phyloP scores from a whole-genome alignment of 2,329 filamentous ascomycete genomes.

The Pseudogymnoascus sp. region DNA sequence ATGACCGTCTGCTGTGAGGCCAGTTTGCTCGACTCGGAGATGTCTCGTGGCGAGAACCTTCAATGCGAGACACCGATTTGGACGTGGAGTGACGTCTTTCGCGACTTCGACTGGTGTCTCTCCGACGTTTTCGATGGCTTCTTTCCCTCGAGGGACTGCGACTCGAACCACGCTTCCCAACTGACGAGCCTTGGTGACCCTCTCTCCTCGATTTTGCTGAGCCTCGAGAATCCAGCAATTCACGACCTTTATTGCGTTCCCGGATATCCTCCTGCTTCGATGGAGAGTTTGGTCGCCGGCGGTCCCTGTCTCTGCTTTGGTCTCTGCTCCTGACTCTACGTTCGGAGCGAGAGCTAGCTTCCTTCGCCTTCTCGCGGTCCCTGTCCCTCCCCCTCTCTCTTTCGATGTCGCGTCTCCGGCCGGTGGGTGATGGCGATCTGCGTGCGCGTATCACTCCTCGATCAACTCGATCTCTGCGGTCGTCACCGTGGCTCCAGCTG shows the following conservation, averaged over 20 bases:
- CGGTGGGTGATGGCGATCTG: conserved; percentile 29
- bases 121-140: conserved; percentile 26
- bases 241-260: conserved; percentile 28
- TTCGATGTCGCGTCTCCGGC: conserved; percentile 28
- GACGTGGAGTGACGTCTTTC: conserved; percentile 18
- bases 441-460: conserved; percentile 28
- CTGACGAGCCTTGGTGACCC: conserved; percentile 24
- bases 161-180: conserved; percentile 27
- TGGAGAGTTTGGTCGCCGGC: conserved; percentile 23
- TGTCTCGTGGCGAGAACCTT: conserved; percentile 21
- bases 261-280: conserved; percentile 25
- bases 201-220: conserved; percentile 25
- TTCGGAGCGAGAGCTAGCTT: conserved; percentile 19
- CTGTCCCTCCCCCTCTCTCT: conserved; percentile 25
- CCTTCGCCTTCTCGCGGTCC: conserved; percentile 24
- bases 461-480: conserved; percentile 34
- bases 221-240: conserved; percentile 28
- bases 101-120: conserved; percentile 25
- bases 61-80: conserved; percentile 17
- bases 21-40: conserved; percentile 24
- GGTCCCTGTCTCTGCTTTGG: conserved; percentile 19
- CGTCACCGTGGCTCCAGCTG: conserved; percentile 33
- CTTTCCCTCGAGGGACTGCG: conserved; percentile 26
- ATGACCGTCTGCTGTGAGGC: conserved; percentile 17
- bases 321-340: conserved; percentile 22